Evolutionary conservation across 768 basidiomycete genomes (phyloP), one percentile per base, ranked within the genome.

Genomic region (Podaxis sp.): DNA sequence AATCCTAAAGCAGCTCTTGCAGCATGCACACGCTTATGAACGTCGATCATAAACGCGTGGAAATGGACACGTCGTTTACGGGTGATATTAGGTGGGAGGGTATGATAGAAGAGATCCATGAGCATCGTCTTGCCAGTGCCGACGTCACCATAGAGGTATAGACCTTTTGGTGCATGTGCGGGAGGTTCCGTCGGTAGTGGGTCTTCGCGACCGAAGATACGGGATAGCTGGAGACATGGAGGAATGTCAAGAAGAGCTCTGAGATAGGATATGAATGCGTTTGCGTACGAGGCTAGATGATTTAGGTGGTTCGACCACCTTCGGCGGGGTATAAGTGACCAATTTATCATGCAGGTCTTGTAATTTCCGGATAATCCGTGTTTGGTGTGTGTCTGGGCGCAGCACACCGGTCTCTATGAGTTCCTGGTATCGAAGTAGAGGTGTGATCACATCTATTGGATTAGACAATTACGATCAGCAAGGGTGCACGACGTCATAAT

Each of bases 21-120:
- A 1, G 86, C 85, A 65, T 98, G 95, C 3, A 95, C 72, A 16
- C 94, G 88, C 69, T 96, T 97, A 72, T 98, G 93, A 21, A 98
- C 95, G 70, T 99, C 97, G 63, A 98, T 87, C 97, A 99, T 98
- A 79, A 99, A 98, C 1, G 94, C 93, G 70, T 98, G 95, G 71
- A 99, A 99, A 73, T 99, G 97, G 14, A 98, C 93, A 32, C 97
- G 83, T 57, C 91, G 88, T 74, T 92, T 93, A 61, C 84, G 82
- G 48, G 74, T 83, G 57, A 91, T 76, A 47, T 80, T 76, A 0
- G 80, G 67, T 0, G 91, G 89, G 1, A 97, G 85, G 1, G 94
- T 86, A 64, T 87, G 83, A 77, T 90, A 95, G 74, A 97, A 97
- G 23, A 99, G 80, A 73, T 99, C 97, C 97, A 99, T 99, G 63